Evolutionary conservation across 2,329 filamentous ascomycete species (phyloP).

Genomic region (Phaeosphaeriaceae sp.): DNA sequence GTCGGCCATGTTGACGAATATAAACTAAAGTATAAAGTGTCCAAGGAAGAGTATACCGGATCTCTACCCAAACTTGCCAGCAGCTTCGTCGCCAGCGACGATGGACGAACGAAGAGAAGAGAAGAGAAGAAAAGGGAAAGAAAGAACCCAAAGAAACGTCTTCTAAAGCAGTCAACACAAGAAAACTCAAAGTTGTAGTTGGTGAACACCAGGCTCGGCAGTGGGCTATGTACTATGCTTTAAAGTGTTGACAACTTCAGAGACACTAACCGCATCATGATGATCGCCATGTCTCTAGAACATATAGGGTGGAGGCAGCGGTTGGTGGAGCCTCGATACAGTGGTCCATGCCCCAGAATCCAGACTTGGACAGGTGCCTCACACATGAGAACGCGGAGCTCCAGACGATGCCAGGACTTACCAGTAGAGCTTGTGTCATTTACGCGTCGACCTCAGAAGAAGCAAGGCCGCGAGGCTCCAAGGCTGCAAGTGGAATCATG

Average conservation of each 20-base stretch:
- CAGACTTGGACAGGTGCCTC: slow-evolving; percentile 33
- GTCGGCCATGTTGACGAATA: slow-evolving; percentile 32
- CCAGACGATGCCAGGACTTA: slow-evolving; percentile 40
- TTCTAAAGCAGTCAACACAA: slow-evolving; percentile 41
- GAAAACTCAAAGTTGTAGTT: slow-evolving; percentile 26
- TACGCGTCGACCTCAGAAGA: slow-evolving; percentile 22
- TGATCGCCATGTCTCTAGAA: slow-evolving; percentile 38
- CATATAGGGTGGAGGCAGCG: slow-evolving; percentile 25
- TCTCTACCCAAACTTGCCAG: slow-evolving; percentile 33
- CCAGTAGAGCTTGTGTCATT: slow-evolving; percentile 23
- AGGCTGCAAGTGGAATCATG: slow-evolving; percentile 28
- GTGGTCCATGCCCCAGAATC: slow-evolving; percentile 39
- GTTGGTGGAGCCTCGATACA: slow-evolving; percentile 36
- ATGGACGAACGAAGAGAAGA: slow-evolving; percentile 28
- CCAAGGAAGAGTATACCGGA: slow-evolving; percentile 20
- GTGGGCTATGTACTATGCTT: slow-evolving; percentile 37
- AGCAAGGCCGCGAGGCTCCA: slow-evolving; percentile 33
- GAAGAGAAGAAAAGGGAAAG: slow-evolving; percentile 24
- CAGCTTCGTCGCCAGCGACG: slow-evolving; percentile 46
- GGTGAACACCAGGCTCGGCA: slow-evolving; percentile 36
- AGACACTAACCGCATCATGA: slow-evolving; percentile 35
- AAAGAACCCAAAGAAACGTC: slow-evolving; percentile 34
- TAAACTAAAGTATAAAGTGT: slow-evolving; percentile 10
- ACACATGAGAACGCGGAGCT: slow-evolving; percentile 38
- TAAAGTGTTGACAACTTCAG: slow-evolving; percentile 28